Evolutionary conservation across 2,329 filamentous ascomycete species (phyloP).

Genomic region (Pestalotiopsis sp.): DNA sequence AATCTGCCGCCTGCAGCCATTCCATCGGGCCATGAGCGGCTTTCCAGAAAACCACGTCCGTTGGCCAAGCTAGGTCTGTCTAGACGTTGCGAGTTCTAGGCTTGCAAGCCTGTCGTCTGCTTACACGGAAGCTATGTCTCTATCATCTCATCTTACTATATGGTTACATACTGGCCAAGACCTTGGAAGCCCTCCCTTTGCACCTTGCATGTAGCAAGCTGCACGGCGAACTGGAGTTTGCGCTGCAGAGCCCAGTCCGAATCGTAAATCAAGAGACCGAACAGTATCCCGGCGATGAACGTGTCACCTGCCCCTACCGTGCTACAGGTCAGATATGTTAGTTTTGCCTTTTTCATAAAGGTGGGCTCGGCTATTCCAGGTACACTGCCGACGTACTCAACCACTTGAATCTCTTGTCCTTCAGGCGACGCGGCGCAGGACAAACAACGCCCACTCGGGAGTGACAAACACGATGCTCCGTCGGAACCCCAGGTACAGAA

Average conservation of each 20-base stretch:
- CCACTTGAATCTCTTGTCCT: conserved; percentile 44
- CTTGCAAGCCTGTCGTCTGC: not conserved
- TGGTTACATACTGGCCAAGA: conserved; percentile 40
- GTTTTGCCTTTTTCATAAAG: conserved; percentile 14
- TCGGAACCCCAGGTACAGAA: conserved; percentile 49
- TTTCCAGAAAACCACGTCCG: not conserved
- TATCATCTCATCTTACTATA: conserved; percentile 1
- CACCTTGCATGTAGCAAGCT: conserved; percentile 70
- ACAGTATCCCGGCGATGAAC: conserved; percentile 73
- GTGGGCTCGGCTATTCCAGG: not conserved
- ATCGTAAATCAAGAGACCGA: conserved; percentile 55
- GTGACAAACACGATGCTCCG: conserved; percentile 49
- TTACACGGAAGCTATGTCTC: not conserved
- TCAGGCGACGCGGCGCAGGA: conserved; percentile 46
- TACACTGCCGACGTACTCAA: conserved; percentile 56
- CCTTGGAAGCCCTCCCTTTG: conserved; percentile 66
- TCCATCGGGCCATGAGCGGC: conserved; percentile 2
- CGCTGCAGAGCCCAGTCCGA: conserved; percentile 50
- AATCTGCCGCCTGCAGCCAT: not conserved
- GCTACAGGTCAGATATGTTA: conserved; percentile 44
- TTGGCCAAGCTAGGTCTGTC: not conserved
- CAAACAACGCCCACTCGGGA: conserved; percentile 35
- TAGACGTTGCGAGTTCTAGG: conserved; percentile 1
- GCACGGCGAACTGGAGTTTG: conserved; percentile 64
- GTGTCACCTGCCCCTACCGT: conserved; percentile 76